Evolutionary conservation across 2,329 filamentous ascomycete species (phyloP), one percentile per base, ranked within the genome.

Genomic region (Pleoardoris graminearum): DNA sequence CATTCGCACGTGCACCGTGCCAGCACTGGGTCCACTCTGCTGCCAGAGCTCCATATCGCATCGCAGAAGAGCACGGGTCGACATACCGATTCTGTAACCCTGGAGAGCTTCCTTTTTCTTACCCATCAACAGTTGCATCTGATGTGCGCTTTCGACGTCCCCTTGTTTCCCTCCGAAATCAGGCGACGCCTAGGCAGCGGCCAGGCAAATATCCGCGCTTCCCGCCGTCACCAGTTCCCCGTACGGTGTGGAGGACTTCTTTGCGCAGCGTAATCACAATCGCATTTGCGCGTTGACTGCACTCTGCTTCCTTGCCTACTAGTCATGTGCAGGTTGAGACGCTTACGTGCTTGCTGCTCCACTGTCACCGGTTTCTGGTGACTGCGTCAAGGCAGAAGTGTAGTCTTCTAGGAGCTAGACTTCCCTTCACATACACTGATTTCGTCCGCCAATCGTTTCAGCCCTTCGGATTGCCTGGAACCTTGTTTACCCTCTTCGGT

Each of bases 301-400:
- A 55, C 41, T 44, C 37, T 38, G 53, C 37, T 52, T 41, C 38
- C 49, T 37, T 55, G 49, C 57, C 59, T 66, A 58, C 67, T 64
- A 66, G 21, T 61, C 47, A 51, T 57, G 29, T 62, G 61, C 60
- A 60, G 61, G 33, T 39, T 27, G 45, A 33, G 21, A 22, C 7
- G 17, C 29, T 23, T 8, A 16, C 33, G 16, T 4, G 21, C 32
- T 14, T 21, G 22, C 12, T 25, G 10, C 7, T 62, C 69, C 69
- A 67, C 67, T 39, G 58, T 61, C 51, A 69, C 69, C 70, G 69
- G 70, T 71, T 60, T 67, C 32, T 45, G 27, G 56, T 53, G n/a
- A 43, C 50, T 33, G 48, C n/a, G 33, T 39, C 64, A 59, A 72
- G 68, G 67, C 68, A 69, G 65, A 69, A 66, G 50, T 59, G 39